Evolutionary conservation across 2,329 filamentous ascomycete genomes (phyloP).

Genomic region (Aspergillus sp.): DNA sequence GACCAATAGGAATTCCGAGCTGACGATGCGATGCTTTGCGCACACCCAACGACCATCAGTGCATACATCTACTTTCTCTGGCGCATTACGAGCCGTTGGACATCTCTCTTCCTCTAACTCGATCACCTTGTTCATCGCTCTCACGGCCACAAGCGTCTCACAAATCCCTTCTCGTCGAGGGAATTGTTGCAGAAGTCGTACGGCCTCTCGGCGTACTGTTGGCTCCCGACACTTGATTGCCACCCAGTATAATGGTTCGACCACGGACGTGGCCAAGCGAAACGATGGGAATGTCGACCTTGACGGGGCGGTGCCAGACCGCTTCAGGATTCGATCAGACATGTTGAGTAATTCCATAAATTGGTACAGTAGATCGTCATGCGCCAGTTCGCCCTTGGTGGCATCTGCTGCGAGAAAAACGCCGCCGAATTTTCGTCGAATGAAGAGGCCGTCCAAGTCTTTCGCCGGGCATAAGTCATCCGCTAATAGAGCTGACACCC

Average conservation of each 20-base stretch:
- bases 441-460: not conserved
- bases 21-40: not conserved
- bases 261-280: not conserved
- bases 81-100: not conserved
- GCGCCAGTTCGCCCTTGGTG: not conserved
- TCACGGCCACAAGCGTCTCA: not conserved
- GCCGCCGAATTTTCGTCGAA: not conserved
- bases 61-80: not conserved
- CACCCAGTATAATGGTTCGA: constrained; percentile 2
- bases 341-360: not conserved
- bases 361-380: not conserved
- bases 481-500: not conserved
- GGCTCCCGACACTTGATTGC: constrained; percentile 1
- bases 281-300: not conserved
- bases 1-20: not conserved
- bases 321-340: not conserved
- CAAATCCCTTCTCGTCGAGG: constrained; percentile 5
- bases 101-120: not conserved
- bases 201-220: not conserved
- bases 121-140: not conserved
- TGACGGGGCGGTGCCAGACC: not conserved
- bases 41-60: not conserved
- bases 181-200: not conserved
- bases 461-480: not conserved
- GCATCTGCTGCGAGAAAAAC: not conserved